These are phyloP conservation scores for Entamoeba histolytica DNA, from an alignment of 208 protist genomes.

Conservation along the genomic window DNA sequence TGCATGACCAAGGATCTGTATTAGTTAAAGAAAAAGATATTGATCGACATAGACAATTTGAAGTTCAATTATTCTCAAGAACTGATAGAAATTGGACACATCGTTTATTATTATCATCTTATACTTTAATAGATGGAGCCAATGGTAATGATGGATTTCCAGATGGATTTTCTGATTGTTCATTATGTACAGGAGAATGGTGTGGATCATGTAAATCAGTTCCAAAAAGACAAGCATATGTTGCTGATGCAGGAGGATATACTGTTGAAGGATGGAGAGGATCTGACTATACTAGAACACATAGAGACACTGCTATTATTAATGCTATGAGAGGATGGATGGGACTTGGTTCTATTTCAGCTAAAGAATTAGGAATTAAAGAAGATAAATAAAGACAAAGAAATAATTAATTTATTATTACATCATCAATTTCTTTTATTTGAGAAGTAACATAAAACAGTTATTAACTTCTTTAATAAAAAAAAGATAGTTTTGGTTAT, in stretches of 20 bases:
- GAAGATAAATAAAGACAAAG: not conserved
- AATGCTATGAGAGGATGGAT: conserved; percentile 43
- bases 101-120: conserved; percentile 34
- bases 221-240: conserved; percentile 24
- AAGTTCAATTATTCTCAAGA: conserved; percentile 32
- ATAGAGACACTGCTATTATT: conserved; percentile 37
- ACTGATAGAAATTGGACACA: conserved; percentile 41
- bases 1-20: conserved; percentile 36
- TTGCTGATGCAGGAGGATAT: conserved; percentile 22
- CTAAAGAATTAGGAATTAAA: not conserved
- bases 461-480: no score
- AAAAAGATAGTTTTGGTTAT: no score
- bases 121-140: conserved; percentile 1
- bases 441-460: no score
- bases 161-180: conserved; percentile 34
- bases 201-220: conserved; percentile 20
- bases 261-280: not conserved
- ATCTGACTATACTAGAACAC: conserved; percentile 35
- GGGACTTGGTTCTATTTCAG: conserved; percentile 11
- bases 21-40: conserved; percentile 29
- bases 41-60: conserved; percentile 33
- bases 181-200: conserved; percentile 5
- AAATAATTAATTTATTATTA: no score
- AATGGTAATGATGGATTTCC: conserved; percentile 27
- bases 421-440: no score